These are phyloP conservation scores for Bjerkandera adusta DNA, from an alignment of 1,284 basidiomycete species.

Conservation along the genomic window DNA sequence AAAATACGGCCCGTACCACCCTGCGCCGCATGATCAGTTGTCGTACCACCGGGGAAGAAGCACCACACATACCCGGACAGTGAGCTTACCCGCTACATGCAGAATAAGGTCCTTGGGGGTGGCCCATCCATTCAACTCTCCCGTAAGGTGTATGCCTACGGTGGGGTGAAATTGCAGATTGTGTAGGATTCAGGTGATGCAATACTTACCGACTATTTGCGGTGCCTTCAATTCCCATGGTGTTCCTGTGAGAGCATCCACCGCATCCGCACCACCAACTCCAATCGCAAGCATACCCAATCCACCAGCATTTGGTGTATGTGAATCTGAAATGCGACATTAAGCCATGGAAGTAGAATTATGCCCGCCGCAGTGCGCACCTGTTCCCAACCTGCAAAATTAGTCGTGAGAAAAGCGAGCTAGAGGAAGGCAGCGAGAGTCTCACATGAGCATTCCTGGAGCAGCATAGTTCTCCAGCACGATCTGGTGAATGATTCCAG, in stretches of 20 bases:
- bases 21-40: constrained; percentile 40
- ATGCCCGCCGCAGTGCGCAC: constrained; percentile 41
- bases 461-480: constrained; percentile 98
- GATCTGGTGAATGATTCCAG: constrained; percentile 97
- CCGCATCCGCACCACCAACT: constrained; percentile 98
- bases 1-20: constrained; percentile 96
- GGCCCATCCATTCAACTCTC: constrained; percentile 88
- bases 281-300: constrained; percentile 98
- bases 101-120: constrained; percentile 98
- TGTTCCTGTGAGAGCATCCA: constrained; percentile 97
- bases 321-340: constrained; percentile 71
- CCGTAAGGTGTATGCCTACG: constrained; percentile 82
- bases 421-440: constrained; percentile 14
- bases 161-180: constrained; percentile 8
- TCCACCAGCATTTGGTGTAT: constrained; percentile 98
- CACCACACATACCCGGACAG: constrained; percentile 71
- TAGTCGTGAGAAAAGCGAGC: constrained; percentile 5
- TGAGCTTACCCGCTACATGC: constrained; percentile 91
- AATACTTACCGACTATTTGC: constrained; percentile 69
- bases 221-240: constrained; percentile 99
- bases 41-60: too few species aligned
- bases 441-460: constrained; percentile 80
- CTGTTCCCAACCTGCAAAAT: constrained; percentile 67
- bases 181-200: background rate
- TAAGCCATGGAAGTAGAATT: background rate